Conservation (phyloP, 163 green algal genomes). For the Trebouxia gelatinosa region DNA sequence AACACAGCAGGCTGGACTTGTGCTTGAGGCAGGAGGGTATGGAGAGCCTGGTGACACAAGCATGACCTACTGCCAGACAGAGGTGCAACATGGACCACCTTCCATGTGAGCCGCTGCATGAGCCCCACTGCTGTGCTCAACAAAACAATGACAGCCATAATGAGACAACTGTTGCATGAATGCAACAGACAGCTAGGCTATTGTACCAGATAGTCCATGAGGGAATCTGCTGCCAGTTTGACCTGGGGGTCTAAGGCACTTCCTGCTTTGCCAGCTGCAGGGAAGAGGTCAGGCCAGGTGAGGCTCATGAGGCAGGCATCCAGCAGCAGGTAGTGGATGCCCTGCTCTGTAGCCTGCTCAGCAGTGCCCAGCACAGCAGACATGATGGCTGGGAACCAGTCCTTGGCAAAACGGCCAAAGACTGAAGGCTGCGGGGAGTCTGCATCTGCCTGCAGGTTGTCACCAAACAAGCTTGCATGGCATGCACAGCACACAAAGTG, state of each 20-base stretch:
- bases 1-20: no score
- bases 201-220: conserved; percentile 35
- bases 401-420: conserved; percentile 31
- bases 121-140: no score
- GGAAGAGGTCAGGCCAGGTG: conserved; percentile 14
- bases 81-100: no score
- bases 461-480: no score
- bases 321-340: conserved; percentile 39
- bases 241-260: background rate
- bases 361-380: conserved; percentile 21
- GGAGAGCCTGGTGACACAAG: no score
- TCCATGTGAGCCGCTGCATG: no score
- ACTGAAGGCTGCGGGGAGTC: conserved; percentile 6
- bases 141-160: no score
- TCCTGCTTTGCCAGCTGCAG: background rate
- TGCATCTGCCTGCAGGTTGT: no score
- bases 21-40: no score
- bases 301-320: conserved; percentile 30
- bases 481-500: no score
- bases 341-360: conserved; percentile 8
- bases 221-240: background rate
- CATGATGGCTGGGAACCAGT: conserved; percentile 37
- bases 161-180: no score
- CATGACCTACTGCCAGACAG: no score
- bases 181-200: background rate